phyloP scores from a whole-genome alignment of 441 rosid genomes.

The Adansonia grandidieri region DNA sequence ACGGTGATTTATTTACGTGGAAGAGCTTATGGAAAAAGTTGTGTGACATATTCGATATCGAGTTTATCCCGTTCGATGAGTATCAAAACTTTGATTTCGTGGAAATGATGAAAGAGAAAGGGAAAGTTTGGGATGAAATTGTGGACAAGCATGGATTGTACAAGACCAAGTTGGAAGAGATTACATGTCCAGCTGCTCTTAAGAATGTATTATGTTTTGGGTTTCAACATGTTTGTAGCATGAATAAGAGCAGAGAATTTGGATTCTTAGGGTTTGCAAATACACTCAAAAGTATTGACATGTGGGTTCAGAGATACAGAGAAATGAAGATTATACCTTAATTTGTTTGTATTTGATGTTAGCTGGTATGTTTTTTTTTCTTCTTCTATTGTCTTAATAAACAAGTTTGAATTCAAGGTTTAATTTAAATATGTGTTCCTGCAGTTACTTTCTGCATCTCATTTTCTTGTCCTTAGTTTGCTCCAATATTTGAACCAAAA shows the following conservation, averaged over 20 bases:
- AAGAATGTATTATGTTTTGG: not conserved
- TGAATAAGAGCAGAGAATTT: conserved; percentile 4
- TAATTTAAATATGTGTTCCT: too few relatives aligned
- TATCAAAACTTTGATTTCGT: conserved; percentile 28
- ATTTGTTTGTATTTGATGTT: too few relatives aligned
- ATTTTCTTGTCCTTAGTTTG: too few relatives aligned
- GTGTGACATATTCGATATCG: conserved; percentile 30
- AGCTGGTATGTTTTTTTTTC: too few relatives aligned
- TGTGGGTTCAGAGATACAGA: not conserved
- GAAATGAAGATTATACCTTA: too few relatives aligned
- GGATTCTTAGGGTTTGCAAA: conserved; percentile 10
- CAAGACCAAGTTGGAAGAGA: conserved; percentile 42
- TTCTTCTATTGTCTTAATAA: too few relatives aligned
- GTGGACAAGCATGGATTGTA: conserved; percentile 38
- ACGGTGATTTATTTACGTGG: conserved; percentile 43
- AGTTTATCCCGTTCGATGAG: conserved; percentile 36
- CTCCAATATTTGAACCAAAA: too few relatives aligned
- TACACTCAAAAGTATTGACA: not conserved
- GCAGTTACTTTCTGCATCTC: too few relatives aligned
- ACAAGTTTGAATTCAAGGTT: too few relatives aligned
- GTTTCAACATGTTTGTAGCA: conserved; percentile 15
- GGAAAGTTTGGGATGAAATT: conserved; percentile 41
- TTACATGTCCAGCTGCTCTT: not conserved
- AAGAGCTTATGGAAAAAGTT: conserved; percentile 37
- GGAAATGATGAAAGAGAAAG: conserved; percentile 31